Evolutionary conservation across 2,329 filamentous ascomycete species (phyloP).

Genomic region (Harringtonia lauricola): DNA sequence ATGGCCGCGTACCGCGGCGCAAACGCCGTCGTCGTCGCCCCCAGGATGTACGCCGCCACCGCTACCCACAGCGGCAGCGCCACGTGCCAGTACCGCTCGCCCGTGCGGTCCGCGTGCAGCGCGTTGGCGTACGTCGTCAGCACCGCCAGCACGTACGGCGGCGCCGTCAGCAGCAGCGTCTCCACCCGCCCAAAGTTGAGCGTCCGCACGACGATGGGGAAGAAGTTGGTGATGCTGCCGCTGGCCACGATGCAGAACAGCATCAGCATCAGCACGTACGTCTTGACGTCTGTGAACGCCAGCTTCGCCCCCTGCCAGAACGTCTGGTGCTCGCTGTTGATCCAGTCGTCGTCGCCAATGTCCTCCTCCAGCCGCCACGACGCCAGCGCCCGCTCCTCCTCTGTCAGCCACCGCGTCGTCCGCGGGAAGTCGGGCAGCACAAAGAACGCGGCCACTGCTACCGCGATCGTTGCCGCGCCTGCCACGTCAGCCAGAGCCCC

Average conservation of each 20-base stretch:
- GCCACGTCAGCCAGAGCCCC: no score
- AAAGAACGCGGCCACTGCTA: slow-evolving; percentile 15
- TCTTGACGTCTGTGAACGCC: slow-evolving; percentile 42
- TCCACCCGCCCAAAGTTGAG: slow-evolving; percentile 48
- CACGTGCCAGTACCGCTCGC: slow-evolving; percentile 62
- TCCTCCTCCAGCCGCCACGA: slow-evolving; percentile 31
- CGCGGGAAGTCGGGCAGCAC: slow-evolving; percentile 49
- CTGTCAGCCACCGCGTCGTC: slow-evolving; percentile 32
- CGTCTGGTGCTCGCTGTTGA: slow-evolving; percentile 42
- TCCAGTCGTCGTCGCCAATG: slow-evolving; percentile 53
- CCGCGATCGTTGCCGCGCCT: slow-evolving; percentile 7
- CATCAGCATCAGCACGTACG: slow-evolving; percentile 44
- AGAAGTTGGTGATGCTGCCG: slow-evolving; percentile 56
- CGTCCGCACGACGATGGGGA: slow-evolving; percentile 55
- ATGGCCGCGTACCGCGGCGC: slow-evolving; percentile 58
- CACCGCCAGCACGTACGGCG: slow-evolving; percentile 52
- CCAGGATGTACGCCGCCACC: slow-evolving; percentile 55
- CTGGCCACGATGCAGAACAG: slow-evolving; percentile 44
- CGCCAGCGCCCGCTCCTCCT: slow-evolving; percentile 32
- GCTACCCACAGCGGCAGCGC: slow-evolving; percentile 49
- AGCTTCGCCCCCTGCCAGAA: slow-evolving; percentile 42
- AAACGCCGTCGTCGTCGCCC: slow-evolving; percentile 46
- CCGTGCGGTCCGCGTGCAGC: slow-evolving; percentile 59
- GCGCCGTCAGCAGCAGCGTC: slow-evolving; percentile 52
- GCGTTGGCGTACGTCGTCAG: slow-evolving; percentile 54